Percentiles rank a stretch among this genome's conserved stretches.
Evolutionary conservation across 805 yeast species (phyloP).

Genomic region (Saccharomycopsis malanga): DNA sequence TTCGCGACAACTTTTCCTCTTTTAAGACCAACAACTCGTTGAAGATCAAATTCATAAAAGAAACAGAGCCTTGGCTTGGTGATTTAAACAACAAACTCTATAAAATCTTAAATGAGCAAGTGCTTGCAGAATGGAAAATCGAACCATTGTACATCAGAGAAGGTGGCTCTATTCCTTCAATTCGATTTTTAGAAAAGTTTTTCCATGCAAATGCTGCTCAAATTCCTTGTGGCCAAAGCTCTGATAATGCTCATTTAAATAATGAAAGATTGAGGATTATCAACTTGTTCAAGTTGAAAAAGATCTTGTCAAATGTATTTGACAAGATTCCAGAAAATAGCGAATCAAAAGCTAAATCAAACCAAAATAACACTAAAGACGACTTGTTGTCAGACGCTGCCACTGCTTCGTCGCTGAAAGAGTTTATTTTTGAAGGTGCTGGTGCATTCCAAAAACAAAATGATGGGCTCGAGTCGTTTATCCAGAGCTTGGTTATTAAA

Average conservation of each 20-base stretch:
- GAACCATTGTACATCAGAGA: constrained; percentile 87
- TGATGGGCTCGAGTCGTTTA: no score
- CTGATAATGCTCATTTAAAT: constrained; percentile 89
- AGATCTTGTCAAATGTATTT: constrained; percentile 50
- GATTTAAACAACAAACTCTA: constrained; percentile 73
- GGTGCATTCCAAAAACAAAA: no score
- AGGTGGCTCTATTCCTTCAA: constrained; percentile 94
- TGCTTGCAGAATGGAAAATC: constrained; percentile 64
- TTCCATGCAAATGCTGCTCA: constrained; percentile 90
- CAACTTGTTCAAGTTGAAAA: constrained; percentile 68
- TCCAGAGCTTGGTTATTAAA: not conserved
- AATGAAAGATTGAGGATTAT: constrained; percentile 78
- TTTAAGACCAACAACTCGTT: constrained; percentile 58
- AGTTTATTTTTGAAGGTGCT: no score
- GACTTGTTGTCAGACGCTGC: no score
- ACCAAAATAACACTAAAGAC: no score
- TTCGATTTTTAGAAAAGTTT: constrained; percentile 73
- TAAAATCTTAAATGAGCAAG: constrained; percentile 53
- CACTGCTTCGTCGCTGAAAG: no score
- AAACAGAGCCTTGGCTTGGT: constrained; percentile 96
- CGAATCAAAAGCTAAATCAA: no score
- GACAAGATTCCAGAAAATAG: constrained; percentile 31
- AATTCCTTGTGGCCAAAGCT: constrained; percentile 91
- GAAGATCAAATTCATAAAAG: constrained; percentile 57
- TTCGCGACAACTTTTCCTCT: constrained; percentile 41